These are phyloP conservation scores for Raphidocelis subcapitata DNA, from an alignment of 139 green algal species.

Conservation along the genomic window DNA sequence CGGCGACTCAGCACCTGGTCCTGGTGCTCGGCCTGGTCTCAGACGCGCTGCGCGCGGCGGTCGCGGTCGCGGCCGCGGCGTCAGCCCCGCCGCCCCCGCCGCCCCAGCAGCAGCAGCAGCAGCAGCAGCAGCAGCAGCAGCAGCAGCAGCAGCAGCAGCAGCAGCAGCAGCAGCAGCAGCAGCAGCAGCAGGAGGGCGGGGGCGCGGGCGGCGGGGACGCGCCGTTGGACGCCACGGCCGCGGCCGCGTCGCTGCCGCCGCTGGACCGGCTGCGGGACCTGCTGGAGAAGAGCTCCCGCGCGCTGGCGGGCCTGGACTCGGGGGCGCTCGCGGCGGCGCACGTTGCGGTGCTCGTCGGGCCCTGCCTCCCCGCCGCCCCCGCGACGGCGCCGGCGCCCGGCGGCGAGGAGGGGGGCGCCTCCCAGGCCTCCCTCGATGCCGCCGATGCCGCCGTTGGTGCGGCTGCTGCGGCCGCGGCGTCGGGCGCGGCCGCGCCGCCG, in stretches of 20 bases:
- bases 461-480: neutral
- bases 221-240: neutral
- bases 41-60: neutral
- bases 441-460: neutral
- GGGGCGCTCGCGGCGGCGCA: constrained; percentile 10
- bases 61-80: no score
- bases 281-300: constrained; percentile 12
- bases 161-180: neutral
- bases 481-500: neutral
- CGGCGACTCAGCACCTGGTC: constrained; percentile 1
- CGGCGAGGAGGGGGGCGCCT: neutral
- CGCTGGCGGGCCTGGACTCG: constrained; percentile 7
- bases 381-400: neutral
- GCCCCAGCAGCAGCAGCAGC: neutral
- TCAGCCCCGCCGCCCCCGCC: no score
- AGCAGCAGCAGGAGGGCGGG: neutral
- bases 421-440: neutral
- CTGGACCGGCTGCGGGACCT: constrained; percentile 11
- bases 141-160: no score
- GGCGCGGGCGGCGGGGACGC: neutral
- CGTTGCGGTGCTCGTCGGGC: neutral
- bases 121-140: neutral
- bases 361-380: constrained; percentile 7
- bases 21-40: constrained; percentile 7
- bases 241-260: neutral